These are phyloP conservation scores for Ceratocystis papillata DNA, from an alignment of 2,329 filamentous ascomycete genomes.

Conservation along the genomic window DNA sequence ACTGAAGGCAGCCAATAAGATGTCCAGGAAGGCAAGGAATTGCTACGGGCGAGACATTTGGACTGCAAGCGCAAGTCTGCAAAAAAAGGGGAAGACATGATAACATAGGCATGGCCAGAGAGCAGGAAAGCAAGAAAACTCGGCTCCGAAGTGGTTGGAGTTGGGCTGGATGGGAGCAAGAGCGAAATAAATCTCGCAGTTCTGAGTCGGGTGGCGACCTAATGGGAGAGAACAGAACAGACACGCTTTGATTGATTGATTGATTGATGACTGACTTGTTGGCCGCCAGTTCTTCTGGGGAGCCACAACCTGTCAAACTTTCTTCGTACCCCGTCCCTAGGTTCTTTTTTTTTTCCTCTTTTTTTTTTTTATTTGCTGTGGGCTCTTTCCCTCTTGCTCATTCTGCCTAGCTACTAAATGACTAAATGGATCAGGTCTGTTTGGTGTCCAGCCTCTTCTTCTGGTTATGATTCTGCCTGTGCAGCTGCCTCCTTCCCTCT, in stretches of 20 bases:
- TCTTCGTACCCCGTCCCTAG: too few relatives aligned
- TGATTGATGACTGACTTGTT: too few relatives aligned
- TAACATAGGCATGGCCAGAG: too few relatives aligned
- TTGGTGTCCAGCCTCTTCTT: not conserved
- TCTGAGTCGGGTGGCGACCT: not conserved
- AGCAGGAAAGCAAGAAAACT: not conserved
- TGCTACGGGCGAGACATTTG: not conserved
- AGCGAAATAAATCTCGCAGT: not conserved
- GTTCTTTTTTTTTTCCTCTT: not conserved
- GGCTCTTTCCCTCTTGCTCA: not conserved
- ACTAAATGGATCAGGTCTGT: too few relatives aligned
- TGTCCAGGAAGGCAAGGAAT: not conserved
- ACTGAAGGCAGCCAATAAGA: not conserved
- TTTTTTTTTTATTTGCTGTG: not conserved
- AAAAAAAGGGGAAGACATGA: not conserved
- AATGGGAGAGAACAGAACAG: not conserved
- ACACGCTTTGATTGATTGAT: not conserved
- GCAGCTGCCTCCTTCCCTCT: not conserved
- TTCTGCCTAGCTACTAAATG: too few relatives aligned
- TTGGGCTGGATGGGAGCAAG: not conserved
- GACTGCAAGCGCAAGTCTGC: not conserved
- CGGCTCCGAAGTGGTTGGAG: not conserved
- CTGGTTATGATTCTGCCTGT: not conserved
- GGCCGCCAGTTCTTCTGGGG: too few relatives aligned
- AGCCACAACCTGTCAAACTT: too few relatives aligned